These are phyloP conservation scores for Papiliotrema fonsecae DNA, from an alignment of 1,284 basidiomycete species.

Conservation along the genomic window DNA sequence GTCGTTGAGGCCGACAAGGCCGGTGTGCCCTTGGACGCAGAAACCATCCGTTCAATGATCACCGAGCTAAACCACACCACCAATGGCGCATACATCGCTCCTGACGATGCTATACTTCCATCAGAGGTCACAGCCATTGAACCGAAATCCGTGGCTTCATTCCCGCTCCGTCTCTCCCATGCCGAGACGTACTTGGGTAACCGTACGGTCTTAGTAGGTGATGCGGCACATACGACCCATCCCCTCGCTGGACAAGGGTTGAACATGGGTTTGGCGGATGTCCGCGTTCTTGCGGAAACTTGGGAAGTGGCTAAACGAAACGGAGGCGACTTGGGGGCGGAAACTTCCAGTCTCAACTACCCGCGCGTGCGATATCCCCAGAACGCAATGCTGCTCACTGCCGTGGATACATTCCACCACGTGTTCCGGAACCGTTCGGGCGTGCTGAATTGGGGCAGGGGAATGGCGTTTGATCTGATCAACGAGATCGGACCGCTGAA, in stretches of 20 bases:
- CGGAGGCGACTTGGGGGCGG: slow-evolving; percentile 80
- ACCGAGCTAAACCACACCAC: slow-evolving; percentile 42
- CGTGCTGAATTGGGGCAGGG: slow-evolving; percentile 77
- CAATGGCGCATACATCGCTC: slow-evolving; percentile 50
- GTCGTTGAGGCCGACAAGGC: slow-evolving; percentile 53
- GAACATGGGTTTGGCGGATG: slow-evolving; percentile 88
- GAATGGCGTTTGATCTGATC: slow-evolving; percentile 79
- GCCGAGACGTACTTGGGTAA: slow-evolving; percentile 76
- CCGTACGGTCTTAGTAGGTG: slow-evolving; percentile 85
- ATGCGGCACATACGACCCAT: slow-evolving; percentile 93
- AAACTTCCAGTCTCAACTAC: slow-evolving; percentile 70
- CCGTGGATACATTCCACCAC: slow-evolving; percentile 82
- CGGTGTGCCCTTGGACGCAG: slow-evolving; percentile 15
- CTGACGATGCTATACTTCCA: slow-evolving; percentile 61
- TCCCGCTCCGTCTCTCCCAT: slow-evolving; percentile 84
- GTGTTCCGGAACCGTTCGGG: slow-evolving; percentile 64
- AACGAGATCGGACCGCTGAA: slow-evolving; percentile 83
- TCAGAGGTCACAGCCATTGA: slow-evolving; percentile 71
- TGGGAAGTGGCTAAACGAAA: slow-evolving; percentile 56
- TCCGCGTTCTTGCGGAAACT: slow-evolving; percentile 61
- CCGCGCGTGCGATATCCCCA: slow-evolving; percentile 71
- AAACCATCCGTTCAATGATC: slow-evolving; percentile 26
- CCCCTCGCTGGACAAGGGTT: slow-evolving; percentile 97
- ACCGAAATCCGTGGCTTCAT: slow-evolving; percentile 73
- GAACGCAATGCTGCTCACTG: slow-evolving; percentile 78